A percentile compares a stretch with the other conserved stretches of the same genome.
phyloP scores from a whole-genome alignment of 1,139 yeast species.

The Debaryomyces fabryi region DNA sequence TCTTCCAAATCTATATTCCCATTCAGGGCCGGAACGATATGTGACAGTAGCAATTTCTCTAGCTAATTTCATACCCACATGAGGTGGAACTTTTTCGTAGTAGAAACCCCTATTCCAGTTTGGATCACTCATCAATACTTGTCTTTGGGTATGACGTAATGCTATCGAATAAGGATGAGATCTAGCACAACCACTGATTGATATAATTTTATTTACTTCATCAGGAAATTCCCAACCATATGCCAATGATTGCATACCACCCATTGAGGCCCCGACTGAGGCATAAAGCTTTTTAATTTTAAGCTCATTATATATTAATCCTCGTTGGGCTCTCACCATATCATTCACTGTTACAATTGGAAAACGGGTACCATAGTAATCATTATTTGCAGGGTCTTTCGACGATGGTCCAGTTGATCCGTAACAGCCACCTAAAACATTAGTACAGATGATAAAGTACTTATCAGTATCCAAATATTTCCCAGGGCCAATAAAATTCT shows the following conservation, averaged over 20 bases:
- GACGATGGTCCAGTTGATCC: conserved; percentile 96
- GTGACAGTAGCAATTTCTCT: conserved; percentile 94
- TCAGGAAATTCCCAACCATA: conserved; percentile 84
- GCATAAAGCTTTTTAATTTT: conserved; percentile 70
- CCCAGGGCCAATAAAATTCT: conserved; percentile 85
- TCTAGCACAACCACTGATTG: conserved; percentile 89
- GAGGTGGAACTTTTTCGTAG: conserved; percentile 81
- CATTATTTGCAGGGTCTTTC: conserved; percentile 66
- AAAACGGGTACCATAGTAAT: conserved; percentile 80
- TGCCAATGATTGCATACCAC: conserved; percentile 95
- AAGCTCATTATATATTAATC: conserved; percentile 62
- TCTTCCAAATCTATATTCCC: conserved; percentile 92
- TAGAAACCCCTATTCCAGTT: conserved; percentile 93
- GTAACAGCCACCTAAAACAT: conserved; percentile 91
- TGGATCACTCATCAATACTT: conserved; percentile 91
- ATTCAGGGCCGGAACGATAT: conserved; percentile 93
- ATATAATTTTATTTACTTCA: conserved; percentile 68
- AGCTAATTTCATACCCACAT: conserved; percentile 92
- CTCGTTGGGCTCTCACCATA: conserved; percentile 87
- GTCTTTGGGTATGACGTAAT: conserved; percentile 89
- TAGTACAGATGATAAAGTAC: conserved; percentile 83
- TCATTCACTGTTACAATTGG: conserved; percentile 86
- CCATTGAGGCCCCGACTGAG: conserved; percentile 91
- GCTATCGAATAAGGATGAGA: conserved; percentile 95
- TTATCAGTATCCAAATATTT: conserved; percentile 77